phyloP scores from a whole-genome alignment of 2,329 filamentous ascomycete genomes.

The Periconia digitata region DNA sequence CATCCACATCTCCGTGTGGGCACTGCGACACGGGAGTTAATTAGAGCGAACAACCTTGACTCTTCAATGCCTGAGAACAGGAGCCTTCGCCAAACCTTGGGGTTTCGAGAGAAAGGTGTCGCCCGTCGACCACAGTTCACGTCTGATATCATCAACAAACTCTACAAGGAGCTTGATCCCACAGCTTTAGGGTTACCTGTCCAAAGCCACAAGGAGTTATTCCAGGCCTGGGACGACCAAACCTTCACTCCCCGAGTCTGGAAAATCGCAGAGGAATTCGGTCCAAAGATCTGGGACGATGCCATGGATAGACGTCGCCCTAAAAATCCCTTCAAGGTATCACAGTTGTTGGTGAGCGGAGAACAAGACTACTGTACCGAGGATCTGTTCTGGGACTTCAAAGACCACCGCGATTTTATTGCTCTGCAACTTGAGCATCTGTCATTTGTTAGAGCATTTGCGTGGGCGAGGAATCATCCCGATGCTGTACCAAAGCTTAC shows the following conservation, averaged over 20 bases:
- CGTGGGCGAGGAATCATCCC: conserved; percentile 1
- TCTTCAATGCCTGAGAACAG: background rate
- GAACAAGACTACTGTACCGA: background rate
- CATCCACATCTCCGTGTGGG: background rate
- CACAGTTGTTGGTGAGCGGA: conserved; percentile 1
- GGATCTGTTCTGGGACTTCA: conserved; percentile 4
- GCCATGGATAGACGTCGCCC: conserved; percentile 1
- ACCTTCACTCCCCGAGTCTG: background rate
- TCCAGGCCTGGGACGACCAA: background rate
- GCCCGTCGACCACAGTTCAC: conserved; percentile 1
- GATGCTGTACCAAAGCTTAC: background rate
- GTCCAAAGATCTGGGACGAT: conserved; percentile 6
- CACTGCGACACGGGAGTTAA: background rate
- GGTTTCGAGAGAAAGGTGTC: conserved; percentile 2
- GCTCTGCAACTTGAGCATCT: conserved; percentile 12
- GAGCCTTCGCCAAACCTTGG: conserved; percentile 2
- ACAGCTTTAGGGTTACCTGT: background rate
- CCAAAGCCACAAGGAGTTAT: background rate
- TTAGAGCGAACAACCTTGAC: background rate
- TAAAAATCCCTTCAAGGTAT: too few relatives aligned
- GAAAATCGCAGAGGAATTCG: background rate
- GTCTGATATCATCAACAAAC: background rate
- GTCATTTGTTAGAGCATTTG: conserved; percentile 7
- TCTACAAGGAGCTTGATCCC: conserved; percentile 3
- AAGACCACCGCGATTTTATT: conserved; percentile 3